Percentiles rank a stretch among this genome's conserved stretches.
Evolutionary conservation across 192 early-diverging fungal genomes (phyloP).

Genomic region (Coemansia sp.): DNA sequence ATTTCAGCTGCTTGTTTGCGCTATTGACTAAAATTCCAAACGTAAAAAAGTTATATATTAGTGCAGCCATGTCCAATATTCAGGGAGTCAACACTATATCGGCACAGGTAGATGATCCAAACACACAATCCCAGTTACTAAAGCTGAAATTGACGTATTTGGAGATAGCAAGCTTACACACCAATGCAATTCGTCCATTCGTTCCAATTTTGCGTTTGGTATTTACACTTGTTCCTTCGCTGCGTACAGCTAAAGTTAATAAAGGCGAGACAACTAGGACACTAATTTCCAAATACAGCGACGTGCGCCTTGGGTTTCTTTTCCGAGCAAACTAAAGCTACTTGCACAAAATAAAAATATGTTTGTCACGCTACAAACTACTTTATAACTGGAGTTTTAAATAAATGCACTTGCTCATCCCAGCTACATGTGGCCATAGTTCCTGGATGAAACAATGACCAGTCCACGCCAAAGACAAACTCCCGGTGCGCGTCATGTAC

Average conservation of each 20-base stretch:
- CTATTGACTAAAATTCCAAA: neutral
- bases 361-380: neutral
- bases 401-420: conserved; percentile 86
- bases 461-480: conserved; percentile 96
- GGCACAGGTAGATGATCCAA: neutral
- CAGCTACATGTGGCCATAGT: conserved; percentile 92
- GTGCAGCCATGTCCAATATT: neutral
- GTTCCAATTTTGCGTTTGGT: neutral
- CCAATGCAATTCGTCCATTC: neutral
- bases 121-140: no score
- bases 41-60: neutral
- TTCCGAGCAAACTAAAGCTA: neutral
- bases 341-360: neutral
- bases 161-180: neutral
- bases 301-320: neutral
- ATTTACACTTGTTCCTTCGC: neutral
- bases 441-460: conserved; percentile 83
- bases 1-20: neutral
- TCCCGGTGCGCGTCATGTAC: conserved; percentile 89
- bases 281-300: neutral
- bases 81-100: neutral
- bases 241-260: neutral
- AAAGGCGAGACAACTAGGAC: neutral
- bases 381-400: conserved; percentile 34
- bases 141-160: neutral